Percentiles rank a stretch among this genome's conserved stretches.
Conservation (phyloP, 2,329 filamentous ascomycete genomes). For the Grosmannia penicillata region DNA sequence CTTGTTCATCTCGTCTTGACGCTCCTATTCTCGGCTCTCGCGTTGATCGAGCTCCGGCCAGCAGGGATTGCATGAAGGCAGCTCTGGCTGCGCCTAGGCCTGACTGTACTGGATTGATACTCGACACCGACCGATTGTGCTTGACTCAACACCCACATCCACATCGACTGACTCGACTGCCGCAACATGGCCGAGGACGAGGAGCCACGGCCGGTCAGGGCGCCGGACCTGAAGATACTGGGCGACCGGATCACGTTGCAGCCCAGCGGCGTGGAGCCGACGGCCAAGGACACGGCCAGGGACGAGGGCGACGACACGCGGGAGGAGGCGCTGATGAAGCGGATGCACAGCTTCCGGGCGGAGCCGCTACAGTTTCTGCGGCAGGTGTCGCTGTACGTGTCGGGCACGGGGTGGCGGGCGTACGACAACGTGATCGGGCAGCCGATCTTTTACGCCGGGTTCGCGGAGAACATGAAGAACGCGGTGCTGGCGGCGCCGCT, state of each 20-base stretch:
- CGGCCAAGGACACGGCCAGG: constrained; percentile 10
- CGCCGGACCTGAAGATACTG: constrained; percentile 65
- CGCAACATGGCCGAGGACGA: constrained; percentile 14
- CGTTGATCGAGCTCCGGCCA: no score
- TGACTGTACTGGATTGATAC: no score
- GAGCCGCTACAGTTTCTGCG: constrained; percentile 67
- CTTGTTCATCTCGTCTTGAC: background rate
- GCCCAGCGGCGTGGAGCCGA: constrained; percentile 48
- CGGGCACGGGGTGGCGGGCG: constrained; percentile 85
- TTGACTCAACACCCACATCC: no score
- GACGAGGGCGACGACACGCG: constrained; percentile 29
- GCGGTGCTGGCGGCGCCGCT: constrained; percentile 62
- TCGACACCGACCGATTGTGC: no score
- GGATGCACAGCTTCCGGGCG: constrained; percentile 74
- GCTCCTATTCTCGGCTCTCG: no score
- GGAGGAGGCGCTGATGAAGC: constrained; percentile 60
- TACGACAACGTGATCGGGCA: constrained; percentile 87
- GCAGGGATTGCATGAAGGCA: no score
- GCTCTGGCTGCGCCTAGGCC: no score
- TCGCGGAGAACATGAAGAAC: constrained; percentile 77
- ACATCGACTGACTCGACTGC: background rate
- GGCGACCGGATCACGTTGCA: constrained; percentile 62
- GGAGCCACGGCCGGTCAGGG: constrained; percentile 31
- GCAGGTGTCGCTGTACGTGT: constrained; percentile 85
- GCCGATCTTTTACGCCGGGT: constrained; percentile 84